Conservation (phyloP, 176 grass and related monocot species). For the Ensete glaucum region DNA sequence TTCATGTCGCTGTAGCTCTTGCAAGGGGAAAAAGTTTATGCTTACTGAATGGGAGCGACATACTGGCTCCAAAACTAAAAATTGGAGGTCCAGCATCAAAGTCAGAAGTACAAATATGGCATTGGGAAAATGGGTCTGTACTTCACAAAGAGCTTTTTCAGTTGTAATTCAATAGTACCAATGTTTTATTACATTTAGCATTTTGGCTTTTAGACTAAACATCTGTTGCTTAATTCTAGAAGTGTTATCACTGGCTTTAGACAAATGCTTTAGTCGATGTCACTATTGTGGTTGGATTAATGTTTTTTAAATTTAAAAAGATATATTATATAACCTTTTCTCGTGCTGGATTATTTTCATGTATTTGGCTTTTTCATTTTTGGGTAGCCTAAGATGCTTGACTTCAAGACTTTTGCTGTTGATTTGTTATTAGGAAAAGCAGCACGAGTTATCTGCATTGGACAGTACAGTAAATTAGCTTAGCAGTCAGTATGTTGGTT, state of each 20-base stretch:
- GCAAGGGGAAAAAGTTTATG: constrained; percentile 23
- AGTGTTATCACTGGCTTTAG: not conserved
- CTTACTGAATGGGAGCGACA: constrained; percentile 24
- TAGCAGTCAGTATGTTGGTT: not conserved
- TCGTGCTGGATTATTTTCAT: not conserved
- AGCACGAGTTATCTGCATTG: not conserved
- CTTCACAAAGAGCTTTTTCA: not conserved
- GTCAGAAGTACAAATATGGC: constrained; percentile 14
- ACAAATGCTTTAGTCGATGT: not conserved
- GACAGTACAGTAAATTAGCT: not conserved
- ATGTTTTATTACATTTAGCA: not conserved
- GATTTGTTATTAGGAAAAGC: not conserved
- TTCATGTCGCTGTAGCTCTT: constrained; percentile 10
- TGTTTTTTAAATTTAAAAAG: not conserved
- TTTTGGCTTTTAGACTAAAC: not conserved
- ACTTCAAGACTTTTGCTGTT: not conserved
- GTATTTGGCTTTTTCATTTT: not conserved
- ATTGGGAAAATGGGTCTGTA: constrained; percentile 19
- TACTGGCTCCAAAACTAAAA: constrained; percentile 25
- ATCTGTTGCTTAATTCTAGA: not conserved
- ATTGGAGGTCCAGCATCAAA: constrained; percentile 23
- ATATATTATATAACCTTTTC: not conserved
- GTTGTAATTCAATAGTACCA: not conserved
- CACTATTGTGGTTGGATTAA: not conserved
- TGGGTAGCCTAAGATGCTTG: not conserved